Base-by-base conservation (phyloP, 2,329 filamentous ascomycete genomes). In the Myriosclerotinia duriaeana region DNA sequence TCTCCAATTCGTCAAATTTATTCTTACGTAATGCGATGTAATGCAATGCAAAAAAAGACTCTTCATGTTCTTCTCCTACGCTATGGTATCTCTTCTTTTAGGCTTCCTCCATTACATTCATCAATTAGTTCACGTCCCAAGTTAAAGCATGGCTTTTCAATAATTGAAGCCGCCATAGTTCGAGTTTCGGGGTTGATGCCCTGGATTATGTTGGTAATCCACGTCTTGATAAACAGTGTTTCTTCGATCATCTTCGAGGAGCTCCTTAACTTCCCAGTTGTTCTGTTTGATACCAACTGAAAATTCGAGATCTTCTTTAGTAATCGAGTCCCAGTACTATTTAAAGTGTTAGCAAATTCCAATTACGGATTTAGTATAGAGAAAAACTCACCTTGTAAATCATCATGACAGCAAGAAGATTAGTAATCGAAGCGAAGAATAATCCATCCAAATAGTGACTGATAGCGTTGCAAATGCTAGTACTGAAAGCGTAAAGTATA, bases 321-420 rank as follows among this genome's bases (percentile, higher is more conserved):
- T 99, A 78, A 99, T 99, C 20, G 93, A 97, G 77, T 99, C 95
- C 95, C 95, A 99, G 83, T 96, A 99, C 93, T 95, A 72, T 64
- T 26, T 46, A 53, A 30, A 54, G 34, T 20, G 11, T 65, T 62
- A 53, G 17, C 42, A 48, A 42, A 48, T 26, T 36, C 17, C 7
- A 17, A 12, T 44, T 17, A 15, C 17, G 22, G 9, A 34, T 30
- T 26, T 12, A 36, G 53, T 3, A 14, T 34, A 2, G 12, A 42
- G 8, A 38, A 17, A 52, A 65, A 75, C 81, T 69, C 79, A 89
- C 92, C 89, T 99, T 99, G 85, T 99, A 99, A 48, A 99, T 89
- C 95, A 98, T 99, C 95, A 99, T 99, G 69, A 99, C 94, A 15
- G 89, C 92, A 53, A 99, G 82, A 54, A 99, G 80, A 76, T 99